Percentiles rank a stretch among this genome's conserved stretches.
phyloP scores from a whole-genome alignment of 345 rosid genomes.

The Pugionium dolabratum region DNA sequence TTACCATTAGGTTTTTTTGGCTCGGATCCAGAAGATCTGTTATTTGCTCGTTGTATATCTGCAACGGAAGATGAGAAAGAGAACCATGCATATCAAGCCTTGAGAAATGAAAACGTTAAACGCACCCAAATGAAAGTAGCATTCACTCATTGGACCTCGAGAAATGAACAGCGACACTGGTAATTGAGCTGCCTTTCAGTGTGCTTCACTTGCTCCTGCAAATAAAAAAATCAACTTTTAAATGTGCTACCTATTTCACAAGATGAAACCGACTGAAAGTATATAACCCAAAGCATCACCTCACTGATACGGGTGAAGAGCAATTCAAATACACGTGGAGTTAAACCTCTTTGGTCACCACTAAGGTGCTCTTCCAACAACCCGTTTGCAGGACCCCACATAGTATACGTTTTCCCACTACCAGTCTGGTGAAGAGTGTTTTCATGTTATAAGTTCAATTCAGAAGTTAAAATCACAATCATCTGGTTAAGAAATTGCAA shows the following conservation, averaged over 20 bases:
- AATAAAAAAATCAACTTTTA: constrained; percentile 22
- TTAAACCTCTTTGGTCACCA: constrained; percentile 75
- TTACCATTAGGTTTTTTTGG: constrained; percentile 86
- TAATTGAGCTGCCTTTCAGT: constrained; percentile 81
- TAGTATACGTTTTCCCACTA: constrained; percentile 86
- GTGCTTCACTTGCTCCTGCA: constrained; percentile 88
- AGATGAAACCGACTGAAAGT: constrained; percentile 11
- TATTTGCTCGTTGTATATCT: constrained; percentile 99
- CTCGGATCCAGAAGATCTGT: constrained; percentile 92
- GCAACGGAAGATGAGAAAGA: constrained; percentile 41
- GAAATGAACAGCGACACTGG: constrained; percentile 96
- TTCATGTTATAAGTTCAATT: background rate
- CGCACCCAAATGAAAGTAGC: constrained; percentile 7
- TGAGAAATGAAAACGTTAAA: constrained; percentile 13
- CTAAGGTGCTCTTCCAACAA: constrained; percentile 56
- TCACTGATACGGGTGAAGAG: constrained; percentile 85
- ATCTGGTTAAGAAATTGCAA: background rate
- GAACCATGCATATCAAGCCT: constrained; percentile 25
- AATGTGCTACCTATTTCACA: constrained; percentile 7
- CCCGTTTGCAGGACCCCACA: constrained; percentile 95
- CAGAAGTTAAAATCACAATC: constrained; percentile 2
- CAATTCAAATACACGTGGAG: constrained; percentile 80
- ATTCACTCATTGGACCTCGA: constrained; percentile 60
- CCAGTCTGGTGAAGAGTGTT: constrained; percentile 59
- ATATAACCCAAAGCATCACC: constrained; percentile 50